These are phyloP conservation scores for Xylaria sp. DNA, from an alignment of 2,329 filamentous ascomycete genomes.

Conservation along the genomic window DNA sequence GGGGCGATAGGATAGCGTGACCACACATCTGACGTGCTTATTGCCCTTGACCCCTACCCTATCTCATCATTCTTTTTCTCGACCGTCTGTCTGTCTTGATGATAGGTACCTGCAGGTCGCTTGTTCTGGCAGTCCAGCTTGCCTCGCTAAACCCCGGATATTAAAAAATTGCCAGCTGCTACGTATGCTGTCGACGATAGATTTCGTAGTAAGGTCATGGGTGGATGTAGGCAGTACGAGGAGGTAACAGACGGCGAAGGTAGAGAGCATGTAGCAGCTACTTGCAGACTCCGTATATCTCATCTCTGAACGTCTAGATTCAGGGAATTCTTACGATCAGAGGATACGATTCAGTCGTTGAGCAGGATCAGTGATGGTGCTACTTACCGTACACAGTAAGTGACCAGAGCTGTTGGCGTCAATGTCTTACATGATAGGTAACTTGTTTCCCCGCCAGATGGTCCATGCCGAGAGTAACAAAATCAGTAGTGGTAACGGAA, in stretches of 20 bases:
- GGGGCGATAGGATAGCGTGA: slow-evolving; percentile 5
- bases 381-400: background rate
- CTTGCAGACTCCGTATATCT: too few species aligned
- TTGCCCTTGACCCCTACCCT: background rate
- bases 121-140: slow-evolving; percentile 5
- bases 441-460: background rate
- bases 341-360: background rate
- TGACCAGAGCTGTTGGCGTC: background rate
- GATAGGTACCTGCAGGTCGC: slow-evolving; percentile 9
- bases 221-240: too few species aligned
- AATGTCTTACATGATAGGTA: background rate
- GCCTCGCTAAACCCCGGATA: slow-evolving; percentile 1
- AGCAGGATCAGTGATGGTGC: too few species aligned
- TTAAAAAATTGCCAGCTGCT: background rate
- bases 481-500: too few species aligned
- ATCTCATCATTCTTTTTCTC: background rate
- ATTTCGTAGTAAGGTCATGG: background rate
- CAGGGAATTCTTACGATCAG: background rate
- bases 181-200: background rate
- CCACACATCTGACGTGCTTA: slow-evolving; percentile 7
- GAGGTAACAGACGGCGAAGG: too few species aligned
- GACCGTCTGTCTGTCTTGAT: background rate
- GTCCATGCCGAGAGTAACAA: too few species aligned
- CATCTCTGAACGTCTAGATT: too few species aligned
- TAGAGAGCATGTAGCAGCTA: too few species aligned